Evolutionary conservation across 768 basidiomycete genomes (phyloP).

Genomic region (Tylopilus balloui): DNA sequence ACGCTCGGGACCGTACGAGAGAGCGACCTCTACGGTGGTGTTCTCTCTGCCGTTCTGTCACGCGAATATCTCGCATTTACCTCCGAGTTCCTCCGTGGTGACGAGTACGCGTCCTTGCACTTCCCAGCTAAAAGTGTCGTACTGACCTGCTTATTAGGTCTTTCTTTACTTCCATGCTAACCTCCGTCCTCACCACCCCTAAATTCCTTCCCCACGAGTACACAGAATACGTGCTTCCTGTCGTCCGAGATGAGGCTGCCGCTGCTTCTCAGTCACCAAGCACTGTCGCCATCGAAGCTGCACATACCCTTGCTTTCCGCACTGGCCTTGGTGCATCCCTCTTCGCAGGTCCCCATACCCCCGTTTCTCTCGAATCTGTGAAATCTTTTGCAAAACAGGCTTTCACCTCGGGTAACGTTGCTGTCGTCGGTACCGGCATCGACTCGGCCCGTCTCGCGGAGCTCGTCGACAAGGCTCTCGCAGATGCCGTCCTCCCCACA

Average conservation of each 20-base stretch:
- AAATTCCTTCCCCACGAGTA: conserved; percentile 79
- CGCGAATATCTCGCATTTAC: conserved; percentile 91
- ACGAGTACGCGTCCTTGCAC: conserved; percentile 69
- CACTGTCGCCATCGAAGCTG: conserved; percentile 75
- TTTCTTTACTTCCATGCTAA: conserved; percentile 87
- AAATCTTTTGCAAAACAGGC: conserved; percentile 67
- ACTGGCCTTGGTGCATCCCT: conserved; percentile 88
- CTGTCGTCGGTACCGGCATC: conserved; percentile 86
- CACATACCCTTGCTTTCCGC: conserved; percentile 91
- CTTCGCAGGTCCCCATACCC: conserved; percentile 68
- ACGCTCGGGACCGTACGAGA: conserved; percentile 88
- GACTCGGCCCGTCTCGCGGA: conserved; percentile 62
- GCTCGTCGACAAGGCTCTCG: conserved; percentile 69
- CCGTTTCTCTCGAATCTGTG: conserved; percentile 64
- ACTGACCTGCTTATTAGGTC: conserved; percentile 41
- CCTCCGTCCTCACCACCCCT: conserved; percentile 77
- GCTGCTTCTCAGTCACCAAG: conserved; percentile 57
- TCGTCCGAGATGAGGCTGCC: conserved; percentile 65
- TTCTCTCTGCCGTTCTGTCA: conserved; percentile 77
- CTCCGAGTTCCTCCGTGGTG: conserved; percentile 91
- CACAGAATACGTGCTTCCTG: conserved; percentile 66
- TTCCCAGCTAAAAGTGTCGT: background rate
- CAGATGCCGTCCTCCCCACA: conserved; percentile 30
- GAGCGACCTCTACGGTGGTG: conserved; percentile 89
- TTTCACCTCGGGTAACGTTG: conserved; percentile 76